These are phyloP conservation scores for Trametes polyzona DNA, from an alignment of 1,284 basidiomycete species.

Conservation along the genomic window DNA sequence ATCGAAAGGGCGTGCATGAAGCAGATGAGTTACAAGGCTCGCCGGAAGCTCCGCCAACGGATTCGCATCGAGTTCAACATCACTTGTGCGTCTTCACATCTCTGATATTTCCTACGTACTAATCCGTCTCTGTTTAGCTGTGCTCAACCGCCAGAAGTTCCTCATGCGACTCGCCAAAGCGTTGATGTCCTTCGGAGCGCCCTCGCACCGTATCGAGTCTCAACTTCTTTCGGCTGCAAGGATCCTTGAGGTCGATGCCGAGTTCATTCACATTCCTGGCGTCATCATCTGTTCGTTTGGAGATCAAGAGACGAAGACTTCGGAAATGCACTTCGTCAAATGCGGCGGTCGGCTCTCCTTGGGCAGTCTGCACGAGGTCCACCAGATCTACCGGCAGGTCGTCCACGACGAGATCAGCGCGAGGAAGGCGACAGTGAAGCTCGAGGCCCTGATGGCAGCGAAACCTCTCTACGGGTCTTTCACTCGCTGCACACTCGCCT, in stretches of 20 bases:
- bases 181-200: slow-evolving; percentile 73
- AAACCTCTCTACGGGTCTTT: slow-evolving; percentile 62
- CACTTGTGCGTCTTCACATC: slow-evolving; percentile 49
- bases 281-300: slow-evolving; percentile 86
- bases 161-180: slow-evolving; percentile 65
- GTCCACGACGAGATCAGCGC: slow-evolving; percentile 87
- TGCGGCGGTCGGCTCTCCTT: slow-evolving; percentile 74
- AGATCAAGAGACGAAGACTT: slow-evolving; percentile 75
- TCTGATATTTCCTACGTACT: neutral
- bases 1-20: slow-evolving; percentile 58
- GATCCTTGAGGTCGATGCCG: slow-evolving; percentile 83
- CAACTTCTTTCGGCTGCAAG: slow-evolving; percentile 75
- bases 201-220: slow-evolving; percentile 72
- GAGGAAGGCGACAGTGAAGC: slow-evolving; percentile 58
- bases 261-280: slow-evolving; percentile 80
- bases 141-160: slow-evolving; percentile 62
- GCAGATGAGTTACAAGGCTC: slow-evolving; percentile 66
- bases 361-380: slow-evolving; percentile 77
- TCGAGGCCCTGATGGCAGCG: slow-evolving; percentile 53
- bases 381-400: slow-evolving; percentile 76
- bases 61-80: slow-evolving; percentile 74
- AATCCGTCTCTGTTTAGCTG: slow-evolving; percentile 40
- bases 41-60: slow-evolving; percentile 63
- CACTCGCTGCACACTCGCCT: slow-evolving; percentile 68
- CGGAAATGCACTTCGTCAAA: slow-evolving; percentile 84